Percentiles rank a stretch among this genome's conserved stretches.
phyloP scores from a whole-genome alignment of 75 land plant species.

The Pinus taeda region DNA sequence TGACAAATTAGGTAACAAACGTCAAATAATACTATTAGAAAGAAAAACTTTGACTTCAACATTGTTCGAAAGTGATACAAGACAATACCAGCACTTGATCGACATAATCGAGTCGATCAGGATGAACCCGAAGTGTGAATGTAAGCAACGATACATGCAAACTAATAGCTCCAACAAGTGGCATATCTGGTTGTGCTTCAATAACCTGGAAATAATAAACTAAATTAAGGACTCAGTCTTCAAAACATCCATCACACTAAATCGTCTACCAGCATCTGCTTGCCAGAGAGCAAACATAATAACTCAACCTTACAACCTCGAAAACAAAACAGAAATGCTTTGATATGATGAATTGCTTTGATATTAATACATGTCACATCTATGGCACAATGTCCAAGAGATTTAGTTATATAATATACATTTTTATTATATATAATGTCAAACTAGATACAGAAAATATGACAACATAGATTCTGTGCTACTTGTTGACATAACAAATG shows the following conservation, averaged over 20 bases:
- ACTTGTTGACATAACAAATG: no score
- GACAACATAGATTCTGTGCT: no score
- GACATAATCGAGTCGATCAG: conserved; percentile 98
- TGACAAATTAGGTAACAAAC: not conserved
- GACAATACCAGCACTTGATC: conserved; percentile 92
- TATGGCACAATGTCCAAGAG: no score
- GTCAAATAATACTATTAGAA: not conserved
- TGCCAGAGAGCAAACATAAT: not conserved
- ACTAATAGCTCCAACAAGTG: conserved; percentile 78
- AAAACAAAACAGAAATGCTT: not conserved
- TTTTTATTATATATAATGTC: no score
- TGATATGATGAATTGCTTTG: not conserved
- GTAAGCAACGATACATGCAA: conserved; percentile 87
- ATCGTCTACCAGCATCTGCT: not conserved
- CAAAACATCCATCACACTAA: not conserved
- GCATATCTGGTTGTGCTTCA: conserved; percentile 96
- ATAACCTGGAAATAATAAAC: conserved; percentile 55
- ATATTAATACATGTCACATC: no score
- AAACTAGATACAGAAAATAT: no score
- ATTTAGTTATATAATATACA: no score
- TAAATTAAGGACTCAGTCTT: not conserved
- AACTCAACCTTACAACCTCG: no score
- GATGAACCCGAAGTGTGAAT: conserved; percentile 90
- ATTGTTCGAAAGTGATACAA: not conserved
- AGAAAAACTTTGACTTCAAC: not conserved